These are phyloP conservation scores for Pyrus pyrifolia DNA, from an alignment of 306 rosid species.

Conservation along the genomic window DNA sequence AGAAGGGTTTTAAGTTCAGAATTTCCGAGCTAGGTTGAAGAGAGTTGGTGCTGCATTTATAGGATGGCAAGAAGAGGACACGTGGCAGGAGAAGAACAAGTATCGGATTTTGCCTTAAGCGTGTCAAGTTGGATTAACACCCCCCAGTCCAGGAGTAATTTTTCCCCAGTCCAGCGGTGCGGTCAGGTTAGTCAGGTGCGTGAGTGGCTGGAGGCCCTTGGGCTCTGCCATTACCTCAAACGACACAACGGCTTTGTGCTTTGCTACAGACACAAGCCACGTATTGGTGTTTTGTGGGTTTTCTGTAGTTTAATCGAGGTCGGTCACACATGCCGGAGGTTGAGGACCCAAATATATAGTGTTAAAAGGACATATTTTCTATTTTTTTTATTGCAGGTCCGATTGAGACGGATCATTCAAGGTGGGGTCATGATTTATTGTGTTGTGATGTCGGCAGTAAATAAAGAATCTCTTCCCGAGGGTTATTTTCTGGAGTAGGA, in stretches of 20 bases:
- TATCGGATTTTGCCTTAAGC: slow-evolving; percentile 43
- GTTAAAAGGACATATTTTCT: background rate
- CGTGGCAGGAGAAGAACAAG: slow-evolving; percentile 31
- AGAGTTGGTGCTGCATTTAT: background rate
- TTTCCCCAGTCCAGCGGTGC: background rate
- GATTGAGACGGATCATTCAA: background rate
- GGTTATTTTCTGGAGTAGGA: no score
- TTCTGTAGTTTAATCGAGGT: background rate
- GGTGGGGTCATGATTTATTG: background rate
- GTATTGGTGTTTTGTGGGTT: slow-evolving; percentile 13
- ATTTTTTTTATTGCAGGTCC: background rate
- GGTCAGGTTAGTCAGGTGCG: background rate
- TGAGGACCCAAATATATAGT: background rate
- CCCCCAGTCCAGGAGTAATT: slow-evolving; percentile 3
- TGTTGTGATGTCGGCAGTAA: background rate
- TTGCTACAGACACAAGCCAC: slow-evolving; percentile 38
- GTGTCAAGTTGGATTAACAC: slow-evolving; percentile 30
- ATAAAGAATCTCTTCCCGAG: no score
- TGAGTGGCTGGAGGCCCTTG: background rate
- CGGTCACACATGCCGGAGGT: slow-evolving; percentile 36
- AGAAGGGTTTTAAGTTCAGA: background rate
- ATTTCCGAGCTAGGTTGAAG: background rate
- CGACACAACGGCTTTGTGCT: slow-evolving; percentile 13
- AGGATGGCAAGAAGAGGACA: slow-evolving; percentile 1
- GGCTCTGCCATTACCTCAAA: background rate